A percentile compares a stretch with the other conserved stretches of the same genome.
Conservation (phyloP, 139 green algal species). For the Zygnema circumcarinatum region DNA sequence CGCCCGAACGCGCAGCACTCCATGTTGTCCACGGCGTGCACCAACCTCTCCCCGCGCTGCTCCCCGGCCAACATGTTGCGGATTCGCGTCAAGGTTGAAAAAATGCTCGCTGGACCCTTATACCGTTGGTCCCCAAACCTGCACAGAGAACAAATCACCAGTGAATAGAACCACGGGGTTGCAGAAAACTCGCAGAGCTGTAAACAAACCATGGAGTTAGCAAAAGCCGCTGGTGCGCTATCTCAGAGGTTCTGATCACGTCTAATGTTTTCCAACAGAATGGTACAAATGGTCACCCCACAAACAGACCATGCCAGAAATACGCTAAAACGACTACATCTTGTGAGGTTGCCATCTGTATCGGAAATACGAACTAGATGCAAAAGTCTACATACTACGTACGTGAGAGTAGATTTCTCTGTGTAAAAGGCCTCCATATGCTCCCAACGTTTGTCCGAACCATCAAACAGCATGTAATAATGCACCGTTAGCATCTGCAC, state of each 20-base stretch:
- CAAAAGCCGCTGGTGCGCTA: not conserved
- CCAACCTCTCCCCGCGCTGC: constrained; percentile 13
- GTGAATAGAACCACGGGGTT: not conserved
- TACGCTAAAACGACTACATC: too few species aligned
- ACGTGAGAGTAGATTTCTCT: constrained; percentile 40
- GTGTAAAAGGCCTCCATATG: constrained; percentile 53
- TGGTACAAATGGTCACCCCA: too few species aligned
- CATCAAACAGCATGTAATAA: constrained; percentile 62
- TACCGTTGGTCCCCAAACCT: constrained; percentile 43
- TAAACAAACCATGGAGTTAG: constrained; percentile 14
- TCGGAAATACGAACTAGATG: too few species aligned
- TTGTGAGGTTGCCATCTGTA: too few species aligned
- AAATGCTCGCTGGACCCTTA: constrained; percentile 34
- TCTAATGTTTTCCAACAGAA: not conserved
- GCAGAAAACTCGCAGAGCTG: not conserved
- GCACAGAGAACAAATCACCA: not conserved
- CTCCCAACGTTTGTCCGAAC: constrained; percentile 15
- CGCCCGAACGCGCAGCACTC: constrained; percentile 50
- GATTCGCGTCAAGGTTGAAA: constrained; percentile 23
- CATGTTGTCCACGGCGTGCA: constrained; percentile 51
- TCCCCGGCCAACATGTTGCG: constrained; percentile 27
- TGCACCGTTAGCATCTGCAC: constrained; percentile 60
- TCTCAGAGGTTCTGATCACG: not conserved
- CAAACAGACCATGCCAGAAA: too few species aligned
- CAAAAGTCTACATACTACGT: too few species aligned